Conservation (phyloP, 306 rosid species). For the Biancaea sappan region DNA sequence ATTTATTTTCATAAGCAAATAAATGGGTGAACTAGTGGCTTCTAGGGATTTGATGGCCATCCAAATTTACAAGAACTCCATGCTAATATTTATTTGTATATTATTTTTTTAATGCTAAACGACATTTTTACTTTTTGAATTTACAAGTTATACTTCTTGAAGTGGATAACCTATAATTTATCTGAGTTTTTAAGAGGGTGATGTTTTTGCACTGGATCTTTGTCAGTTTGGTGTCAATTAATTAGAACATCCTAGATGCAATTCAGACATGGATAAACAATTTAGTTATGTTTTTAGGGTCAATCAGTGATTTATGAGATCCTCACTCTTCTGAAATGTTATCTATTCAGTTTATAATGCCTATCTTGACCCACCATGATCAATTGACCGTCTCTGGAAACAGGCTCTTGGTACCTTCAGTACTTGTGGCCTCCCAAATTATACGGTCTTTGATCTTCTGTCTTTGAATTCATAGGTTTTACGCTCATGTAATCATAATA, state of each 20-base stretch:
- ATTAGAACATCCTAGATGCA: not conserved
- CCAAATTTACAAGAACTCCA: not conserved
- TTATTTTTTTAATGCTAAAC: not conserved
- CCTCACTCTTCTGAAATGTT: not conserved
- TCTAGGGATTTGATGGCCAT: slow-evolving; percentile 1
- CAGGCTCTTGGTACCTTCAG: not conserved
- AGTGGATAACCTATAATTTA: not conserved
- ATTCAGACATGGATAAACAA: not conserved
- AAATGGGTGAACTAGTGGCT: not conserved
- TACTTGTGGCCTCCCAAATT: not conserved
- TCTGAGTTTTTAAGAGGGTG: not conserved
- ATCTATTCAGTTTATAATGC: not conserved
- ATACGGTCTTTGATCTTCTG: not conserved
- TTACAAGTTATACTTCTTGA: not conserved
- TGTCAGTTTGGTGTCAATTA: not conserved
- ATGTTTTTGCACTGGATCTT: not conserved
- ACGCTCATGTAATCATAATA: not conserved
- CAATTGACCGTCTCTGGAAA: not conserved
- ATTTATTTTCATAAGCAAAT: slow-evolving; percentile 4
- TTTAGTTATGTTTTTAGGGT: too few relatives aligned
- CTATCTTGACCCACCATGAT: not conserved
- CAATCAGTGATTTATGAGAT: not conserved
- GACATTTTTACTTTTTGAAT: not conserved
- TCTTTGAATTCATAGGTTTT: not conserved
- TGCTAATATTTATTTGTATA: not conserved